These are phyloP conservation scores for Fusarium sacchari DNA, from an alignment of 2,329 filamentous ascomycete species.

Conservation along the genomic window DNA sequence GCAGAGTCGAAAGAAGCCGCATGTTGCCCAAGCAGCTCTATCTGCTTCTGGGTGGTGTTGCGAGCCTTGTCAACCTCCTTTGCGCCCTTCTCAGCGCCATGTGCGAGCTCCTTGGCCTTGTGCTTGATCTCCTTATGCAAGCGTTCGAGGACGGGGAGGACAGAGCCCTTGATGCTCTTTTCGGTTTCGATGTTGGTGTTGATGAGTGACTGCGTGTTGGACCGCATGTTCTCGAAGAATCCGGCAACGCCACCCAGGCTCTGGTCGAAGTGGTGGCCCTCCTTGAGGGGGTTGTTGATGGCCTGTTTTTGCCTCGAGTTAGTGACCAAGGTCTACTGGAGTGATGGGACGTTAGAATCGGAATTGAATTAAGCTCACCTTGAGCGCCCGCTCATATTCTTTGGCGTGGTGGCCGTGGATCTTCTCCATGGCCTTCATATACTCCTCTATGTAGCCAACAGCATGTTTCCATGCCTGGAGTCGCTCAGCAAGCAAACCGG, in stretches of 20 bases:
- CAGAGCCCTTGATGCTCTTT: slow-evolving; percentile 85
- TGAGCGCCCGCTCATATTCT: slow-evolving; percentile 94
- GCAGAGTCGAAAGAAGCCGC: slow-evolving; percentile 82
- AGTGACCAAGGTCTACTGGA: neutral
- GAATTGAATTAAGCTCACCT: slow-evolving; percentile 58
- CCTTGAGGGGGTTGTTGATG: slow-evolving; percentile 84
- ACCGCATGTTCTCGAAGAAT: slow-evolving; percentile 92
- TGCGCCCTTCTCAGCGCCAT: slow-evolving; percentile 82
- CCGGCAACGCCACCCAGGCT: slow-evolving; percentile 86
- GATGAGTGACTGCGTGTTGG: slow-evolving; percentile 90
- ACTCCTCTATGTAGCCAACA: slow-evolving; percentile 90
- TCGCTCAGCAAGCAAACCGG: slow-evolving; percentile 85
- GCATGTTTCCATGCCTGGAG: slow-evolving; percentile 97
- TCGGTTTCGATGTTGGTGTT: slow-evolving; percentile 92
- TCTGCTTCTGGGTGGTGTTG: slow-evolving; percentile 89
- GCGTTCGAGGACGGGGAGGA: slow-evolving; percentile 88
- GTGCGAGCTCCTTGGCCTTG: slow-evolving; percentile 88
- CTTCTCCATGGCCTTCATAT: slow-evolving; percentile 86
- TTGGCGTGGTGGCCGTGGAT: slow-evolving; percentile 85
- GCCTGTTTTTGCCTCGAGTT: slow-evolving; percentile 61
- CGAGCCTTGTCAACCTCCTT: slow-evolving; percentile 95
- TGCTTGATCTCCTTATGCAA: slow-evolving; percentile 97
- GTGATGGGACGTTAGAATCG: neutral
- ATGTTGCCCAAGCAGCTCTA: slow-evolving; percentile 90
- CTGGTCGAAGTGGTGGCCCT: slow-evolving; percentile 94